Percentiles rank a stretch among this genome's conserved stretches.
Conservation (phyloP, 169 alveolate species). For the Plasmodium vinckei region DNA sequence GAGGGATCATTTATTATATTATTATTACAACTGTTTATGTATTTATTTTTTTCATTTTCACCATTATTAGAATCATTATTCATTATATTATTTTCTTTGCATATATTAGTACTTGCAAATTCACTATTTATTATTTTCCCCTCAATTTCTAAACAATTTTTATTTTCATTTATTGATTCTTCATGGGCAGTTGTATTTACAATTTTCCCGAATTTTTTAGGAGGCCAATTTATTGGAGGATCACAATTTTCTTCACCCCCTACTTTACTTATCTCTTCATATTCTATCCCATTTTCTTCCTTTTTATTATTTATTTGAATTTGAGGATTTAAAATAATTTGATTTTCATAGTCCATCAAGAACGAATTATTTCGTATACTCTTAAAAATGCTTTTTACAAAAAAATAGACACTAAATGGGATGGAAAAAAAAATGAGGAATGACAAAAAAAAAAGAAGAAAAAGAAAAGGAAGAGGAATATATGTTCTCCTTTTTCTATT, state of each 20-base stretch:
- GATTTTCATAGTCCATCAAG: background rate
- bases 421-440: background rate
- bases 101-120: no score
- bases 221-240: no score
- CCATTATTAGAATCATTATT: no score
- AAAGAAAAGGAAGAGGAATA: background rate
- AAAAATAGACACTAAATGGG: background rate
- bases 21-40: no score
- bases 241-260: background rate
- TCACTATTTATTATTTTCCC: no score
- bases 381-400: background rate
- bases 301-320: background rate
- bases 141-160: no score
- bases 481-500: conserved; percentile 6
- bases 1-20: background rate
- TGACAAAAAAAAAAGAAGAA: conserved; percentile 23
- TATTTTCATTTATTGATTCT: no score
- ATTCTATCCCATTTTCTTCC: background rate
- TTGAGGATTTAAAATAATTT: background rate
- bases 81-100: no score
- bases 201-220: no score
- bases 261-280: background rate
- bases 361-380: background rate
- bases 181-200: no score
- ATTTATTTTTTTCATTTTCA: no score